Base-by-base conservation (phyloP, 1,284 basidiomycete species). In the Peniophora sp. region DNA sequence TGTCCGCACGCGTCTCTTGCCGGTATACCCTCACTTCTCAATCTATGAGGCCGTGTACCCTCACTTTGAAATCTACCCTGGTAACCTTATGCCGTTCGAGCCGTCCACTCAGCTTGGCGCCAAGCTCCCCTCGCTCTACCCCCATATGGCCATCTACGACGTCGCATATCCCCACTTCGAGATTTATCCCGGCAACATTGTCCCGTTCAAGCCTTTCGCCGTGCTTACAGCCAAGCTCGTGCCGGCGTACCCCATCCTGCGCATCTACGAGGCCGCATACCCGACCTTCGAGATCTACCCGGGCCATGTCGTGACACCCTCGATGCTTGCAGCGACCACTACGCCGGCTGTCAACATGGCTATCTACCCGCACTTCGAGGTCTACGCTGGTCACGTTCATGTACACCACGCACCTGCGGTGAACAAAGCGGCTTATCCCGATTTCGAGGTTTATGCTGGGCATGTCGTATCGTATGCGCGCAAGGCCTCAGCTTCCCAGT, bases 201-300 rank as follows among this genome's bases (percentile, higher is more conserved):
- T n/a, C 43, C 16, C 38, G 11, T 5, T 20, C 19, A 48, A 14
- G 44, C 22, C 44, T 2, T 2, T 22, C 20, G n/a, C n/a, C n/a
- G 20, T 23, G 23, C 9, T n/a, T 10, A 22, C 14, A n/a, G 10
- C 44, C 23, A 22, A 10, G 9, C 23, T 45, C 20, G 2, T 10
- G 6, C 24, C 51, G 20, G 17, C 24, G 2, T 69, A 69, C 52
- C 67, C 68, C 11, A 51, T 59, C 45, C 64, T 70, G 39, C 55
- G 66, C 51, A 57, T 69, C 46, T 69, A 69, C 69, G 51, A 57
- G 68, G 50, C 41, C 19, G 49, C 35, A 38, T 25, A n/a, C 36
- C 35, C 34, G 11, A 25, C 16, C 2, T 2, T 47, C 27, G 6
- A 20, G 17, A 20, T 48, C 41, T 27, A 19, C 19, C 6, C 44